Evolutionary conservation across 202 grass and related monocot species (phyloP).

Genomic region (Miscanthus sacchariflorus): DNA sequence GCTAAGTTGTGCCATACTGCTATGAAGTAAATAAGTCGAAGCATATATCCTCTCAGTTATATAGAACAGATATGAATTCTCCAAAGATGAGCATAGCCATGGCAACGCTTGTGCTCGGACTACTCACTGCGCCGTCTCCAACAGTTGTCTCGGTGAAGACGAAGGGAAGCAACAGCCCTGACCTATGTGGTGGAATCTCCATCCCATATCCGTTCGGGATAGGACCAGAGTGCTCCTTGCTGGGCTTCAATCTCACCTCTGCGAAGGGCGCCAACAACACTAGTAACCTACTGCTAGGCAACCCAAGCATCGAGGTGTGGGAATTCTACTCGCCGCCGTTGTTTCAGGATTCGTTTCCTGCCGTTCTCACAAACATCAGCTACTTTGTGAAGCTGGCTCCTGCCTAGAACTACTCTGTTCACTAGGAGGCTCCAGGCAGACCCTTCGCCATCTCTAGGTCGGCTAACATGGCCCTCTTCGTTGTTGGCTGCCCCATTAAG

Average conservation of each 20-base stretch:
- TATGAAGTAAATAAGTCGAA: background rate
- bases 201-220: constrained; percentile 41
- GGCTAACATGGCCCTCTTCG: constrained; percentile 24
- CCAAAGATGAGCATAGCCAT: background rate
- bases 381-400: background rate
- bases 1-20: background rate
- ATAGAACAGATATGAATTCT: background rate
- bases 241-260: constrained; percentile 42
- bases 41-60: background rate
- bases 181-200: background rate
- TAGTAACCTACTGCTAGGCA: background rate
- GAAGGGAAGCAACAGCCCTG: background rate
- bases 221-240: constrained; percentile 26
- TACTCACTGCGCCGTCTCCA: background rate
- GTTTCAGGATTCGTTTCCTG: fast-evolving
- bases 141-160: background rate
- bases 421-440: constrained; percentile 34
- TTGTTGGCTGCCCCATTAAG: constrained; percentile 36
- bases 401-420: background rate
- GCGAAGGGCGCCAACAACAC: no score
- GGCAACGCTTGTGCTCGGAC: background rate
- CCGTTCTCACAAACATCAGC: background rate
- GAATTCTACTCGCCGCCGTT: background rate
- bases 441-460: constrained; percentile 36
- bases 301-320: background rate